A percentile compares a stretch with the other conserved stretches of the same genome.
These are phyloP conservation scores for Mortierella sp. DNA, from an alignment of 371 early-diverging fungal species.

Conservation along the genomic window DNA sequence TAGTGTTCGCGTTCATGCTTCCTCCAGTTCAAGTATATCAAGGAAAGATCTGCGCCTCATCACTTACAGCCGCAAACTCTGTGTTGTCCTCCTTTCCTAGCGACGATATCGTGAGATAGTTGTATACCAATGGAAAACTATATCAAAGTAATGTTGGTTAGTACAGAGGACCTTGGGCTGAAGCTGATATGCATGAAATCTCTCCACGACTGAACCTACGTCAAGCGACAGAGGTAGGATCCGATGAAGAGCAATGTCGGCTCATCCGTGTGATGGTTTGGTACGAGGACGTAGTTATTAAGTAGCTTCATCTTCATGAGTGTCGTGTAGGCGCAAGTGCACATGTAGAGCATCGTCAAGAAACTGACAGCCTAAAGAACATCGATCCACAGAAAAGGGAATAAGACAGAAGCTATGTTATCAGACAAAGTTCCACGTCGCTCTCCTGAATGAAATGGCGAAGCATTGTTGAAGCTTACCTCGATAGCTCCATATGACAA, in stretches of 20 bases:
- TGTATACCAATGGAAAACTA: slow-evolving; percentile 93
- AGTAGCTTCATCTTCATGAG: slow-evolving; percentile 89
- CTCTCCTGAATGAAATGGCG: neutral
- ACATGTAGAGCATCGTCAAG: slow-evolving; percentile 87
- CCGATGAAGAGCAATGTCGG: slow-evolving; percentile 90
- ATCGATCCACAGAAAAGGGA: too few relatives aligned
- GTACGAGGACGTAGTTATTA: slow-evolving; percentile 85
- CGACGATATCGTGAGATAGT: slow-evolving; percentile 83
- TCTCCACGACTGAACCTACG: slow-evolving; percentile 53
- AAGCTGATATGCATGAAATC: too few relatives aligned
- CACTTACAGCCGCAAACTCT: slow-evolving; percentile 30
- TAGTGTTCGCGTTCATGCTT: slow-evolving; percentile 13
- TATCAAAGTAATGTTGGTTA: too few relatives aligned
- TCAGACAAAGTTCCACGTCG: neutral
- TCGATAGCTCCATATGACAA: slow-evolving; percentile 66
- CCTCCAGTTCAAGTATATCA: neutral
- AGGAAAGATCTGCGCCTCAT: slow-evolving; percentile 9
- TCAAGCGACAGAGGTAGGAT: slow-evolving; percentile 88
- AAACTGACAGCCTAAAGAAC: slow-evolving; percentile 73
- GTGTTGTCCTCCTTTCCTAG: slow-evolving; percentile 56
- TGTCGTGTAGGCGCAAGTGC: slow-evolving; percentile 89
- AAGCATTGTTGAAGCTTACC: slow-evolving; percentile 48
- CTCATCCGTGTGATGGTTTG: slow-evolving; percentile 92
- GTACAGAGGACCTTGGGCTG: too few relatives aligned
- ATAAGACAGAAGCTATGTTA: neutral